Evolutionary conservation across 1,284 basidiomycete species (phyloP).

Genomic region (Microbotryum intermedium): DNA sequence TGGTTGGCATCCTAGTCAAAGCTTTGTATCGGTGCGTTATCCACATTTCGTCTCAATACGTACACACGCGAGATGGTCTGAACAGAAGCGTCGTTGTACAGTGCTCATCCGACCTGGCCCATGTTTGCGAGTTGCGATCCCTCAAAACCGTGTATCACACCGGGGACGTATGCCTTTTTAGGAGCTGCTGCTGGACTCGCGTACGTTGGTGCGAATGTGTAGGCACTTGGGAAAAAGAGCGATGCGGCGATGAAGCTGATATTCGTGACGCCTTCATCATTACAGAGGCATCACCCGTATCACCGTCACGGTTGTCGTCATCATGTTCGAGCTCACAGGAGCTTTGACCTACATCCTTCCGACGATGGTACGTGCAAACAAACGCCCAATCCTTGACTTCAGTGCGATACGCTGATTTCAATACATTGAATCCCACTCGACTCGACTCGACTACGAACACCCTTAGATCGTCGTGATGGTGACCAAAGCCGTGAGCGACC

Average conservation of each 20-base stretch:
- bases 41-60: too few species aligned
- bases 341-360: slow-evolving; percentile 95
- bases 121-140: slow-evolving; percentile 86
- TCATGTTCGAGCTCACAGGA: slow-evolving; percentile 99
- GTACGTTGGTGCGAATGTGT: slow-evolving; percentile 43
- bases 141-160: slow-evolving; percentile 92
- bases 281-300: slow-evolving; percentile 89
- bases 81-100: too few species aligned
- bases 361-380: slow-evolving; percentile 66
- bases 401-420: too few species aligned
- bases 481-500: slow-evolving; percentile 95
- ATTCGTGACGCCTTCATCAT: slow-evolving; percentile 16
- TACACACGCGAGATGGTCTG: neutral
- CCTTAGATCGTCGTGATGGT: slow-evolving; percentile 83
- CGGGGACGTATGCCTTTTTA: slow-evolving; percentile 92
- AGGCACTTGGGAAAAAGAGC: neutral
- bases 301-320: slow-evolving; percentile 95
- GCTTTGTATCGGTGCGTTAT: slow-evolving; percentile 69
- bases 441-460: too few species aligned
- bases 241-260: neutral
- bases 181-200: slow-evolving; percentile 90
- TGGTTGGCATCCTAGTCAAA: slow-evolving; percentile 91
- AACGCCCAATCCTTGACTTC: neutral
- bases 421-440: too few species aligned
- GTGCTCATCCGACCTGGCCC: slow-evolving; percentile 68